Evolutionary conservation across 179 eudicot species (phyloP).

Genomic region (Camellia oleifera): DNA sequence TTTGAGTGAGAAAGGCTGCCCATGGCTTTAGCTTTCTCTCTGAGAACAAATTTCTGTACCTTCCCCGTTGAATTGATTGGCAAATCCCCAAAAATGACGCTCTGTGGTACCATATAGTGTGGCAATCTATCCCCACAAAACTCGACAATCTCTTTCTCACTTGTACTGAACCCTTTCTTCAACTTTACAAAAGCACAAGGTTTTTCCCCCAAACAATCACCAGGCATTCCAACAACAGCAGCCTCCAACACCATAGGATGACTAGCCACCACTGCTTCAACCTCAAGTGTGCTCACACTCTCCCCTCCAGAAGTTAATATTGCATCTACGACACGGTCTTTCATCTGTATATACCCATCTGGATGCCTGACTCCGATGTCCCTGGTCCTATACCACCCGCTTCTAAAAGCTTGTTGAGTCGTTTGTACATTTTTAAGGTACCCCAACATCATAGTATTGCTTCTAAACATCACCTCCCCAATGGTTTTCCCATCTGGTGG

Average conservation of each 20-base stretch:
- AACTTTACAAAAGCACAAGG: conserved; percentile 66
- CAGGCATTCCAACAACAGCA: conserved; percentile 56
- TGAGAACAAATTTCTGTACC: conserved; percentile 56
- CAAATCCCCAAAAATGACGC: conserved; percentile 48
- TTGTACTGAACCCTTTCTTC: conserved; percentile 36
- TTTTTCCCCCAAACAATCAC: conserved; percentile 37
- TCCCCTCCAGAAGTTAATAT: conserved; percentile 38
- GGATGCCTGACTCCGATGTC: conserved; percentile 54
- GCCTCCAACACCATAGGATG: conserved; percentile 50
- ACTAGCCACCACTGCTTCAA: conserved; percentile 48
- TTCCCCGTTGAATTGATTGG: conserved; percentile 64
- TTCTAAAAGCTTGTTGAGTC: conserved; percentile 38
- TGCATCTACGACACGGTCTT: conserved; percentile 49
- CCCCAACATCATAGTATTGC: conserved; percentile 65
- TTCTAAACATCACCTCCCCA: conserved; percentile 68
- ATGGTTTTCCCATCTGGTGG: conserved; percentile 66
- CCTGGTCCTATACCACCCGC: conserved; percentile 44
- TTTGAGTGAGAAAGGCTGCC: conserved; percentile 27
- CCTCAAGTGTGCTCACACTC: conserved; percentile 54
- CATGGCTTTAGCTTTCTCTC: conserved; percentile 43
- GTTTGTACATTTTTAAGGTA: conserved; percentile 46
- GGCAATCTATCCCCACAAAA: conserved; percentile 45
- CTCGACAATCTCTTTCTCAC: conserved; percentile 41
- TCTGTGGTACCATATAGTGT: conserved; percentile 47
- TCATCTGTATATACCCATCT: conserved; percentile 45